Conservation (phyloP, 192 early-diverging fungal species). For the Backusella luteola region DNA sequence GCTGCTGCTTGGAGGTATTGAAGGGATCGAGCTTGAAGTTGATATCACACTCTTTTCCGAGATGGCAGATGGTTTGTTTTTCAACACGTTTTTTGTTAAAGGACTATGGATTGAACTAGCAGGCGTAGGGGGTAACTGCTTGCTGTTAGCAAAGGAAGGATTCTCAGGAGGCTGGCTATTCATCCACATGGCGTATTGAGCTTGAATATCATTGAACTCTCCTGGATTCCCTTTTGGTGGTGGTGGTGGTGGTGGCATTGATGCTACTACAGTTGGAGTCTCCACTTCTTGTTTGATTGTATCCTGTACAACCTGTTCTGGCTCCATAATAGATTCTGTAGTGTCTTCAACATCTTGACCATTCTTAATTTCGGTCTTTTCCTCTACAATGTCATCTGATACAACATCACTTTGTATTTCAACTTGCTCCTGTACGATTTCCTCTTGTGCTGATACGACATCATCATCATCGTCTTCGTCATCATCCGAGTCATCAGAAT, state of each 20-base stretch:
- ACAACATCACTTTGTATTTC: background rate
- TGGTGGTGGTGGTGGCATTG: conserved; percentile 1
- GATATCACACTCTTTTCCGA: background rate
- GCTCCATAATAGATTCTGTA: background rate
- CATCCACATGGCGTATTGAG: conserved; percentile 29
- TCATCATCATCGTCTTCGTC: background rate
- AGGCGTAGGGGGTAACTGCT: background rate
- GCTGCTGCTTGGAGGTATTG: background rate
- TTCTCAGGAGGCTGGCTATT: conserved; percentile 14
- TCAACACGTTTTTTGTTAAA: background rate
- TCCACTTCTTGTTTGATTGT: background rate
- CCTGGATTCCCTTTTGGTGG: background rate
- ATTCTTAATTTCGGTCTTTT: background rate
- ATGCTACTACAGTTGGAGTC: background rate
- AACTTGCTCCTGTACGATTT: background rate
- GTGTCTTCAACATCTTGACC: background rate
- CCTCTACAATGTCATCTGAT: background rate
- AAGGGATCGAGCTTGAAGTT: background rate
- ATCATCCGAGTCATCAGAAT: background rate
- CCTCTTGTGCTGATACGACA: background rate
- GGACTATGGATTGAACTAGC: background rate
- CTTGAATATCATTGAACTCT: conserved; percentile 17
- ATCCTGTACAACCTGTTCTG: background rate
- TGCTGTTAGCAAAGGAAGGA: background rate
- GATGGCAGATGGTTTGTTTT: background rate